Percentiles rank a stretch among this genome's conserved stretches.
phyloP scores from a whole-genome alignment of 2,329 filamentous ascomycete species.

The Cladosporium colombiae region DNA sequence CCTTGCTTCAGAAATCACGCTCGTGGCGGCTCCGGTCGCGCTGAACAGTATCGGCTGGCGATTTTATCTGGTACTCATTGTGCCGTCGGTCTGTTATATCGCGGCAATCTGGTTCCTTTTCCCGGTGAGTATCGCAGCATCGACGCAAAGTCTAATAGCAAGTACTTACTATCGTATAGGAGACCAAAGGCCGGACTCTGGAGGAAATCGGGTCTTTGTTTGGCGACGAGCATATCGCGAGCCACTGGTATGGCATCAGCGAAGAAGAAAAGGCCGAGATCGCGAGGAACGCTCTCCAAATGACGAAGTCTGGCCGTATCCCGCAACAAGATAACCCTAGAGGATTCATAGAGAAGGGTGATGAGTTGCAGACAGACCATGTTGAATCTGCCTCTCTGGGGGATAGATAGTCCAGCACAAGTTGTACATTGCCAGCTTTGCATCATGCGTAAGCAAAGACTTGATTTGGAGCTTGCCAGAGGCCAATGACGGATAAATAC shows the following conservation, averaged over 20 bases:
- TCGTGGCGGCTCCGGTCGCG: conserved; percentile 34
- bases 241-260: conserved; percentile 29
- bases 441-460: neutral
- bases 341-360: neutral
- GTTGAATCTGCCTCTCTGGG: neutral
- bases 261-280: conserved; percentile 27
- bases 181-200: conserved; percentile 36
- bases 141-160: neutral
- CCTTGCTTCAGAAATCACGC: conserved; percentile 39
- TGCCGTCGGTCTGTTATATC: conserved; percentile 22
- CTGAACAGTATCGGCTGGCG: conserved; percentile 31
- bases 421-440: neutral
- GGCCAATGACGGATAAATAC: too few species aligned
- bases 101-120: conserved; percentile 23
- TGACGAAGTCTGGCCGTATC: conserved; percentile 22
- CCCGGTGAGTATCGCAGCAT: conserved; percentile 8
- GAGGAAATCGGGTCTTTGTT: conserved; percentile 40
- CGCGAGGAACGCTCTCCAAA: conserved; percentile 25
- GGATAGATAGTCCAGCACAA: neutral
- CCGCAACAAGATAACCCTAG: neutral
- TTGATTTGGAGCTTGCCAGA: neutral
- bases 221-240: conserved; percentile 30
- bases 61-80: conserved; percentile 25
- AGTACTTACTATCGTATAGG: conserved; percentile 12
- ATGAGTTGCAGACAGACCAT: neutral